These are phyloP conservation scores for Trapa incisa DNA, from an alignment of 345 rosid species.

Conservation along the genomic window DNA sequence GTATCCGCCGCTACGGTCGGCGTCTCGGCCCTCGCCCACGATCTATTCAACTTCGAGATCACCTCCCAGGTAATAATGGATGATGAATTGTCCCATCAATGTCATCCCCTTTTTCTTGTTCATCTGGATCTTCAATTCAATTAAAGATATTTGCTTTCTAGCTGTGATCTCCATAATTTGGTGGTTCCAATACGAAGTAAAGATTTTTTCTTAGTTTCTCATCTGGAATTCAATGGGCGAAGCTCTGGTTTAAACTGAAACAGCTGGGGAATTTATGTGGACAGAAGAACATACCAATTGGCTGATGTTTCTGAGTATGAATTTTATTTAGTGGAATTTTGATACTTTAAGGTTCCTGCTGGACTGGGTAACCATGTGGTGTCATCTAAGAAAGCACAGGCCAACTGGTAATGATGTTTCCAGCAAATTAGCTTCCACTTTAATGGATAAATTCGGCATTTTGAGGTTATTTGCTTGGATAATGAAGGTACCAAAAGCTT, in stretches of 20 bases:
- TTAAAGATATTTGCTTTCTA: neutral
- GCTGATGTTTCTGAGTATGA: neutral
- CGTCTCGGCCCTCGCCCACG: constrained; percentile 70
- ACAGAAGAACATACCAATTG: neutral
- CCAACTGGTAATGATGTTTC: constrained; percentile 47
- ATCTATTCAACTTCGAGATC: constrained; percentile 60
- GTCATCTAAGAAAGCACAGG: constrained; percentile 80
- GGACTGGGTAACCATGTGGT: constrained; percentile 50
- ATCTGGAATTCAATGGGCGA: neutral
- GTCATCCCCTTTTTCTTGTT: neutral
- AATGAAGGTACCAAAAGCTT: constrained; percentile 67
- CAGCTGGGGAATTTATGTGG: neutral
- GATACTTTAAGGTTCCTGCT: constrained; percentile 55
- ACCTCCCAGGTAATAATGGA: constrained; percentile 40
- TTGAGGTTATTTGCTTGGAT: neutral
- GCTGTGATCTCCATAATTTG: neutral
- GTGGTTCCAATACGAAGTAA: neutral
- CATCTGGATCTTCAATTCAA: neutral
- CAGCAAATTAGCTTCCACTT: neutral
- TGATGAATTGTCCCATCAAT: neutral
- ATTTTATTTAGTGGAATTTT: neutral
- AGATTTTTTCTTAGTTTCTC: neutral
- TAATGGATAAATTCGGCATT: neutral
- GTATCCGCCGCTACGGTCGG: constrained; percentile 46
- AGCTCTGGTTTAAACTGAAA: neutral